Base-by-base conservation (phyloP, 192 early-diverging fungal species). In the Backusella sp. region DNA sequence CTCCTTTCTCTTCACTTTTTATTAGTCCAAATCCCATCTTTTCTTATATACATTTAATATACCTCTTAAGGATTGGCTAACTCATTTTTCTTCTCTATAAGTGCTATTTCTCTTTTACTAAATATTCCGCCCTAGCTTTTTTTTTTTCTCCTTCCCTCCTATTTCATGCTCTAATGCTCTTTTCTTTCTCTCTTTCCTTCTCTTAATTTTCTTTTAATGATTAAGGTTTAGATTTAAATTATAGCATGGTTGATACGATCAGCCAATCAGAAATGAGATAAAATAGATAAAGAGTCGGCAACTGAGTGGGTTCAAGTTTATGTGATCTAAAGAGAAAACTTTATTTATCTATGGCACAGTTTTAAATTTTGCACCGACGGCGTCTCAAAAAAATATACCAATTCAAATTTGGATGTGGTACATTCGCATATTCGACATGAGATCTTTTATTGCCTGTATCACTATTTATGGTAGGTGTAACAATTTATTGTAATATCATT, bases 21-120 rank as follows among this genome's bases (percentile, higher is more conserved):
- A 59, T 59, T 59, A 59, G 53, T 59, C 53, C 53, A 59, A 59
- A 59, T 59, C 53, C 46, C 53, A 59, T 59, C 53, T 59, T 59
- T 59, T 59, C 21, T 59, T 59, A 59, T 59, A 59, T 59, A 59
- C 53, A 59, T 59, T 59, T 59, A 26, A 11, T 59, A 59, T 59
- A 59, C 53, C 53, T 59, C 53, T 59, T 59, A 59, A 7, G 23
- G 53, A 59, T 59, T 59, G 53, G 53, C 17, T 19, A 59, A 59
- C 17, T 26, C 53, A 59, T 59, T 59, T 21, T 52, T 52, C 3
- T 53, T 49, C 46, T 19, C 46, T 49, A n/a, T 26, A 59, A 8
- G 53, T 59, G 53, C 21, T 23, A 59, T 21, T 39, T 59, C 5
- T 23, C 53, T 59, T 19, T 59, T 59, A 26, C 23, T 59, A 26